phyloP scores from a whole-genome alignment of 2,329 filamentous ascomycete genomes.

The Orbilia javanica region DNA sequence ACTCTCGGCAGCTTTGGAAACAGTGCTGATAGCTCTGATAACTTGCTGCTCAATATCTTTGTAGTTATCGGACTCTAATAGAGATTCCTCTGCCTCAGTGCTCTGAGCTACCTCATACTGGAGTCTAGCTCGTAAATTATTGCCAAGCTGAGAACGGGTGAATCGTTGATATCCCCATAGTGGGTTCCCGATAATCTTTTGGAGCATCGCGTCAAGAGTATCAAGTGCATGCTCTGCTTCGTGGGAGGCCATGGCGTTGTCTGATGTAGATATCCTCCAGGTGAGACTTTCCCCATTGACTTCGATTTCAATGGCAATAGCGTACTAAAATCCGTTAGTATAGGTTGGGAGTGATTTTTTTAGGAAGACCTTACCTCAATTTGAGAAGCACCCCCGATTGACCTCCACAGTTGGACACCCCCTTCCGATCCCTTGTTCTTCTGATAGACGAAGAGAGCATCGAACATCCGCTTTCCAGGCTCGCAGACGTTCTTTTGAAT shows the following conservation, averaged over 20 bases:
- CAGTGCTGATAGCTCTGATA: constrained; percentile 63
- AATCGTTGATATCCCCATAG: constrained; percentile 3
- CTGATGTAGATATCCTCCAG: constrained; percentile 78
- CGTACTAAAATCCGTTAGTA: constrained; percentile 41
- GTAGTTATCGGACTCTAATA: constrained; percentile 62
- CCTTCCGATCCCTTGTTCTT: constrained; percentile 66
- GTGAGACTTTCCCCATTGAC: constrained; percentile 70
- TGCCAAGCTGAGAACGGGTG: constrained; percentile 11
- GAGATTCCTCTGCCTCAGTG: constrained; percentile 14
- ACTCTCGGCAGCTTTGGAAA: constrained; percentile 73
- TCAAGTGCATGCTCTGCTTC: constrained; percentile 59
- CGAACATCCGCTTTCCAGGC: constrained; percentile 69
- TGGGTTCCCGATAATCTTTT: constrained; percentile 36
- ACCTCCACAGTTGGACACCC: constrained; percentile 70
- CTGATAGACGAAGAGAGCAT: constrained; percentile 77
- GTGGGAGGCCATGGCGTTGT: constrained; percentile 69
- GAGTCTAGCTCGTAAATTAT: constrained; percentile 56
- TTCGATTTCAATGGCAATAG: constrained; percentile 77
- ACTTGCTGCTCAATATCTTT: constrained; percentile 67
- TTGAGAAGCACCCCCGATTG: constrained; percentile 74
- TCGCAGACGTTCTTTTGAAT: constrained; percentile 70
- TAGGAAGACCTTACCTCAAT: constrained; percentile 70
- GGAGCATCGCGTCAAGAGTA: constrained; percentile 41
- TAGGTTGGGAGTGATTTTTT: constrained; percentile 76
- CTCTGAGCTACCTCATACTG: constrained; percentile 20